Percentiles rank a stretch among this genome's conserved stretches.
Evolutionary conservation across 106 monocot genomes (phyloP).

Genomic region (Ottelia alismoides): DNA sequence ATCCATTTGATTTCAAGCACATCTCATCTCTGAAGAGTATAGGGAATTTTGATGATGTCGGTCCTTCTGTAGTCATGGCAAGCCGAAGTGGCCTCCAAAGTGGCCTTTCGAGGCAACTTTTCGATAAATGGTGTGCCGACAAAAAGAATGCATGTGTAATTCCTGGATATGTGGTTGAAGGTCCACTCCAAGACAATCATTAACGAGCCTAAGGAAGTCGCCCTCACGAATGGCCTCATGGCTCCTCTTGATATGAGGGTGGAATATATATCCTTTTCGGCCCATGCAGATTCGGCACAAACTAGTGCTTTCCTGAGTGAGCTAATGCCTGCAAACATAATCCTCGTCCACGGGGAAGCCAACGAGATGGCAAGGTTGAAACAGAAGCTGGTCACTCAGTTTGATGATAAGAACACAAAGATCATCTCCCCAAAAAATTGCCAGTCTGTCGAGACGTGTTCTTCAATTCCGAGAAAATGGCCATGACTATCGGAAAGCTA

Average conservation of each 20-base stretch:
- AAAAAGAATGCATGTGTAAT: conserved; percentile 90
- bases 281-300: conserved; percentile 92
- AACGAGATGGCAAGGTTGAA: conserved; percentile 93
- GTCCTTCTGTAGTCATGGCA: conserved; percentile 97
- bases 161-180: conserved; percentile 96
- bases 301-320: conserved; percentile 87
- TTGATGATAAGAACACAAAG: conserved; percentile 64
- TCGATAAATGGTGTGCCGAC: conserved; percentile 96
- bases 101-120: conserved; percentile 89
- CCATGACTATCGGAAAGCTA: conserved; percentile 74
- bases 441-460: conserved; percentile 76
- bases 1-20: conserved; percentile 92
- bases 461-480: conserved; percentile 98
- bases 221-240: conserved; percentile 87
- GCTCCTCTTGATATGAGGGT: conserved; percentile 96
- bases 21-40: conserved; percentile 91
- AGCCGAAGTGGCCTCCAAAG: conserved; percentile 92
- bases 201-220: conserved; percentile 97
- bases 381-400: conserved; percentile 61
- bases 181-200: conserved; percentile 91
- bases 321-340: conserved; percentile 82
- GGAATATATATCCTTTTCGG: conserved; percentile 92
- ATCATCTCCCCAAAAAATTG: conserved; percentile 36
- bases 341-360: conserved; percentile 96
- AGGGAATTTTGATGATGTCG: conserved; percentile 87